Percentiles rank a stretch among this genome's conserved stretches.
These are phyloP conservation scores for Fomes fomentarius DNA, from an alignment of 1,284 basidiomycete species.

Conservation along the genomic window DNA sequence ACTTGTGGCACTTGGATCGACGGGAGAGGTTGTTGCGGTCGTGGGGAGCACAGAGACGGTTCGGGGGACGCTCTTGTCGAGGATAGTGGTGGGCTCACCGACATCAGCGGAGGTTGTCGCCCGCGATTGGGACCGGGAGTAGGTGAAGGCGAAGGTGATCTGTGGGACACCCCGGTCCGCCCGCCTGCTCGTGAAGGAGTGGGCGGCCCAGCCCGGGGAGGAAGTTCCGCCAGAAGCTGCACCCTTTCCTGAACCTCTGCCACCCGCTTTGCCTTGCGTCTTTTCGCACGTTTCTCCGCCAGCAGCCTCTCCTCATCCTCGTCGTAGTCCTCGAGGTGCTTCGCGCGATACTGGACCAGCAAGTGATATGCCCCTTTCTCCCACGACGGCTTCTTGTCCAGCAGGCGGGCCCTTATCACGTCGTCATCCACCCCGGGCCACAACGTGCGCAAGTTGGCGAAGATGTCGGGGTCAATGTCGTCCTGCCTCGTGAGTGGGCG, in stretches of 20 bases:
- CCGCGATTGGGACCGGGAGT: constrained; percentile 22
- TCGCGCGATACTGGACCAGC: constrained; percentile 77
- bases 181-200: constrained; percentile 56
- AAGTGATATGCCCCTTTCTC: constrained; percentile 93
- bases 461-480: constrained; percentile 87
- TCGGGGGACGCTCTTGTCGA: constrained; percentile 27
- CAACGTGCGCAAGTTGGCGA: constrained; percentile 88
- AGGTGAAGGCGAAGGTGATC: constrained; percentile 22
- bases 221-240: constrained; percentile 35
- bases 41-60: constrained; percentile 33
- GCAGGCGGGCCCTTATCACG: constrained; percentile 71
- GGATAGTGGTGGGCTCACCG: constrained; percentile 23
- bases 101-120: constrained; percentile 22
- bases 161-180: constrained; percentile 7
- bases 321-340: constrained; percentile 70
- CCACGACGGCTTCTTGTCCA: constrained; percentile 75
- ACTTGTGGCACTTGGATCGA: constrained; percentile 46
- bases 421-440: constrained; percentile 82
- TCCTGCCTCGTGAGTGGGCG: constrained; percentile 60
- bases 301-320: constrained; percentile 51
- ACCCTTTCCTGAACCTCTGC: constrained; percentile 15
- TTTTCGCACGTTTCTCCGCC: constrained; percentile 35
- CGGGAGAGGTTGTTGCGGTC: constrained; percentile 36
- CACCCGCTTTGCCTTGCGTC: constrained; percentile 23
- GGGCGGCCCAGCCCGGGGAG: constrained; percentile 59